Percentiles rank a stretch among this genome's conserved stretches.
These are phyloP conservation scores for Gentiana dahurica DNA, from an alignment of 257 asterid species.

Conservation along the genomic window DNA sequence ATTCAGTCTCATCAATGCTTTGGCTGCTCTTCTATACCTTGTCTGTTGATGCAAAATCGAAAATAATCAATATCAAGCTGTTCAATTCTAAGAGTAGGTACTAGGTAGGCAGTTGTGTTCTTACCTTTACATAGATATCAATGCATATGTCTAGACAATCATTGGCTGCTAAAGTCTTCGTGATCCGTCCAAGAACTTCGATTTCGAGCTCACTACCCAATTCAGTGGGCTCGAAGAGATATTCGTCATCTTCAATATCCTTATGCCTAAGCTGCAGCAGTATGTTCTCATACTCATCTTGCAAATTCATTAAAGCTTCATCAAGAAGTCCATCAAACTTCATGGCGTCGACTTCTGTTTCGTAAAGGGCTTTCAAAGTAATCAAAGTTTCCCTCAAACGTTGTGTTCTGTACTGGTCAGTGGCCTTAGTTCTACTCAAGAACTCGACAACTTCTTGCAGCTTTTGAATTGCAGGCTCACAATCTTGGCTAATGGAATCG, in stretches of 20 bases:
- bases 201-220: slow-evolving; percentile 53
- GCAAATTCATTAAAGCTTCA: slow-evolving; percentile 70
- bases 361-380: slow-evolving; percentile 56
- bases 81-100: too few species aligned
- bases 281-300: slow-evolving; percentile 70
- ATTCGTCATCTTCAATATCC: slow-evolving; percentile 12
- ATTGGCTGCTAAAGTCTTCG: slow-evolving; percentile 48
- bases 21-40: slow-evolving; percentile 79
- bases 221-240: slow-evolving; percentile 13
- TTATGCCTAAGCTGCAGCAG: slow-evolving; percentile 40
- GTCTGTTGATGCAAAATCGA: slow-evolving; percentile 22
- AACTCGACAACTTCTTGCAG: slow-evolving; percentile 83
- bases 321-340: slow-evolving; percentile 68
- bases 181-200: slow-evolving; percentile 46
- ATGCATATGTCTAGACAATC: slow-evolving; percentile 80
- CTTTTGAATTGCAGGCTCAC: slow-evolving; percentile 66
- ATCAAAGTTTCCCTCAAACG: slow-evolving; percentile 52
- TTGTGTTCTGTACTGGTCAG: slow-evolving; percentile 49
- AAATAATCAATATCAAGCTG: neutral
- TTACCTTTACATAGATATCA: slow-evolving; percentile 68
- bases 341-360: slow-evolving; percentile 66
- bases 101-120: neutral
- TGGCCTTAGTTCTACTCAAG: slow-evolving; percentile 77
- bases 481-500: slow-evolving; percentile 32
- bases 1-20: slow-evolving; percentile 60